Percentiles rank a stretch among this genome's conserved stretches.
Evolutionary conservation across 192 early-diverging fungal species (phyloP).

Genomic region (Hyaloraphidium curvatum): DNA sequence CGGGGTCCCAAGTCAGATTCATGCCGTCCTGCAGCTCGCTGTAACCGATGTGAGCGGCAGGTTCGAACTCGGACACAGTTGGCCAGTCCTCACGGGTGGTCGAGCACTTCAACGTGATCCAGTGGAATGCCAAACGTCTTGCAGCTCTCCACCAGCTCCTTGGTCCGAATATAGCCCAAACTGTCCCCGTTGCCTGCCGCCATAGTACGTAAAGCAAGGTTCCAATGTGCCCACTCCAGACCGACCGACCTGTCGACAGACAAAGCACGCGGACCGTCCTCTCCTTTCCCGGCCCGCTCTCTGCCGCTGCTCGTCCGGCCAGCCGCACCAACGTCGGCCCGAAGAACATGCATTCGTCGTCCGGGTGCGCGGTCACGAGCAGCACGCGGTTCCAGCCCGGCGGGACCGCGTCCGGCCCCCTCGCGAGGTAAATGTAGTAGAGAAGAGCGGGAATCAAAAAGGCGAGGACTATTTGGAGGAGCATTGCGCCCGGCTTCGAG

Average conservation of each 20-base stretch:
- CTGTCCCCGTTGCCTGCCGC: not conserved
- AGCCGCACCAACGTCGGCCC: slow-evolving; percentile 49
- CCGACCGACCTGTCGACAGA: slow-evolving; percentile 51
- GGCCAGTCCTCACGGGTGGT: slow-evolving; percentile 11
- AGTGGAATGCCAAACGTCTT: slow-evolving; percentile 18
- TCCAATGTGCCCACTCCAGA: slow-evolving; percentile 14
- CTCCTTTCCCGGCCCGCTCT: slow-evolving; percentile 13
- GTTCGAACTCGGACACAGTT: not conserved
- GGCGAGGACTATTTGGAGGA: no score
- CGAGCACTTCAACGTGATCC: slow-evolving; percentile 25
- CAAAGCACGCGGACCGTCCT: slow-evolving; percentile 56
- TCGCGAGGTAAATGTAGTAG: no score
- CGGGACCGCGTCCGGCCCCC: no score
- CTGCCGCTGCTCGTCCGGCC: not conserved
- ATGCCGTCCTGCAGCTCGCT: slow-evolving; percentile 49
- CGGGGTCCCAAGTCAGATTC: slow-evolving; percentile 36
- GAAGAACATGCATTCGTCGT: slow-evolving; percentile 99
- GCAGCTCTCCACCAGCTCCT: slow-evolving; percentile 19
- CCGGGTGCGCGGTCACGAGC: slow-evolving; percentile 75
- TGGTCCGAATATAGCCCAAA: slow-evolving; percentile 10
- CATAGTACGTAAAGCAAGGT: not conserved
- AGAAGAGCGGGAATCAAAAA: no score
- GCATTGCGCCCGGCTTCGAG: no score
- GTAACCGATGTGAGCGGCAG: not conserved
- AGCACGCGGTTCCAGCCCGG: no score